Base-by-base conservation (phyloP, 106 monocot species). In the Dioscorea dumetorum region DNA sequence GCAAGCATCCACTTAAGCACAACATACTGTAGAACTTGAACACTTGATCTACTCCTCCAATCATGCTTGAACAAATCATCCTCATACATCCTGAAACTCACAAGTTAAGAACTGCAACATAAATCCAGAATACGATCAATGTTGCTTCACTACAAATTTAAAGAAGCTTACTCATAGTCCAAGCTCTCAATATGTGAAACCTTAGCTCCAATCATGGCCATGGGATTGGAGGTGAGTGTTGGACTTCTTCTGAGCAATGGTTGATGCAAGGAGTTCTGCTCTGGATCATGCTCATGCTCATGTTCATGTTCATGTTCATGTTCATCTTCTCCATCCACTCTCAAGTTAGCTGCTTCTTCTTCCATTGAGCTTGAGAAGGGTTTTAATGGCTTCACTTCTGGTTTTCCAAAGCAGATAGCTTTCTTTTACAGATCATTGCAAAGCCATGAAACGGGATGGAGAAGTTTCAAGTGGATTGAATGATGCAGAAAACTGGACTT, bases 101-200 rank as follows among this genome's bases (percentile, higher is more conserved):
- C 19, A 57, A 31, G 63, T 21, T 12, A 50, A 52, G 41, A 12
- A 17, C 28, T 13, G 28, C 32, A 28, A 63, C 28, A 17, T 51
- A 13, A 13, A 4, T 51, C 14, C 51, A 41, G 41, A 10, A 41
- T 41, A 41, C 1, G 1, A 2, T 41, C 41, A 41, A 41, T 6
- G 1, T 41, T 41, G 10, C 41, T 32, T 60, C 5, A 28, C 49
- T 20, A 20, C 28, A 28, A 28, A 28, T 28, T 34, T 18, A 33
- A 20, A 59, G 68, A 75, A 18, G 56, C 56, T 24, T 70, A 88
- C 88, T 88, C 88, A 50, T 88, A 88, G 64, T 88, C 88, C 34
- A 88, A 74, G 82, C 88, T 88, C 76, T 88, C 88, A 18, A 88
- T 84, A 32, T 74, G 78, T 2, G 88, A 88, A 51, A 88, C 84